Evolutionary conservation across 371 early-diverging fungal genomes (phyloP).

Genomic region (Thermomucor indicae-seudaticae): DNA sequence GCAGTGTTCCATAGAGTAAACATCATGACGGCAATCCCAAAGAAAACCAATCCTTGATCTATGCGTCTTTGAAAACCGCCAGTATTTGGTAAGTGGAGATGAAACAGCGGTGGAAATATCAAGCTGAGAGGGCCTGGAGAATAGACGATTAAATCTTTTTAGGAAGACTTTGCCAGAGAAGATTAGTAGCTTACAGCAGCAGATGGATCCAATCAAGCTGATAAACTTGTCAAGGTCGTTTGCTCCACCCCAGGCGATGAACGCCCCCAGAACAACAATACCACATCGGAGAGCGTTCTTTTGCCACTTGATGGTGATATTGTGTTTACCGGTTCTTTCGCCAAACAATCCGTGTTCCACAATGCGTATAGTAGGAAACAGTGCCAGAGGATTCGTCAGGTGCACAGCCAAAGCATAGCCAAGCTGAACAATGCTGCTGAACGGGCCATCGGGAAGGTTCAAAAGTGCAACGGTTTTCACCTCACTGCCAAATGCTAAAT

Average conservation of each 20-base stretch:
- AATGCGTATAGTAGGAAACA: conserved; percentile 89
- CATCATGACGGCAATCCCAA: conserved; percentile 75
- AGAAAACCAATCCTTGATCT: conserved; percentile 57
- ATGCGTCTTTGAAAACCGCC: conserved; percentile 46
- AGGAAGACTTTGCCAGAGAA: background rate
- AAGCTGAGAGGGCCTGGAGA: conserved; percentile 34
- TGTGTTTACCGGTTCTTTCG: conserved; percentile 36
- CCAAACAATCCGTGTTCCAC: conserved; percentile 70
- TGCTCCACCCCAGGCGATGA: conserved; percentile 75
- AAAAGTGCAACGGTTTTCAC: conserved; percentile 81
- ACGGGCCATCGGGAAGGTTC: conserved; percentile 68
- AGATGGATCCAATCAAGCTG: conserved; percentile 83
- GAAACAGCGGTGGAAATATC: conserved; percentile 44
- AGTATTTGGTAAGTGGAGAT: conserved; percentile 23
- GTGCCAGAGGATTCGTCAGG: conserved; percentile 78
- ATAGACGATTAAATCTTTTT: background rate
- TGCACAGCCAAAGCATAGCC: conserved; percentile 87
- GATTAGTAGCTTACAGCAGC: conserved; percentile 56
- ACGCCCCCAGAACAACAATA: conserved; percentile 61
- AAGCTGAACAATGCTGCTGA: conserved; percentile 62
- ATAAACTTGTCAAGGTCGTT: conserved; percentile 87
- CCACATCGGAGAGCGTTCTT: conserved; percentile 81
- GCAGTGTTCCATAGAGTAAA: conserved; percentile 62
- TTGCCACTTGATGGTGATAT: conserved; percentile 69
- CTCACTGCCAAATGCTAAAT: conserved; percentile 79